A percentile compares a stretch with the other conserved stretches of the same genome.
Conservation (phyloP, 2,329 filamentous ascomycete genomes). For the Penicillium sumatraense region DNA sequence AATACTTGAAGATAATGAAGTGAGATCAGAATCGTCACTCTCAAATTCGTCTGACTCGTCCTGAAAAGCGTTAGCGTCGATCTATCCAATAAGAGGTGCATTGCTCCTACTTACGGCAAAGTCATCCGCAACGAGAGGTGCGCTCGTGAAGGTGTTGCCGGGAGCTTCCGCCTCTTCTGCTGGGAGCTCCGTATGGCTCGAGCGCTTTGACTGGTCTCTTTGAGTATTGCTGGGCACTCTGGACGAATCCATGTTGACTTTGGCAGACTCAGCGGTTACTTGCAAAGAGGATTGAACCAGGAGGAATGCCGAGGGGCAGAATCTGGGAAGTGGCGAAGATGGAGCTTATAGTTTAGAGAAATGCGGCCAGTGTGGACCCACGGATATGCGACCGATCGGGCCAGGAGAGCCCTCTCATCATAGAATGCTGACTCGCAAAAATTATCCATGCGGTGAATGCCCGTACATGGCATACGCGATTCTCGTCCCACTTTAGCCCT, state of each 20-base stretch:
- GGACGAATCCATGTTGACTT: not conserved
- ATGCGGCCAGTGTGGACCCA: not conserved
- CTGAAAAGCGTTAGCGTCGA: not conserved
- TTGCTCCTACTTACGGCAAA: not conserved
- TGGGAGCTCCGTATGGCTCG: not conserved
- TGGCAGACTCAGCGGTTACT: not conserved
- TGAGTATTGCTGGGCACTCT: not conserved
- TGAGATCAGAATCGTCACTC: slow-evolving; percentile 6
- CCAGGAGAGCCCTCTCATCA: not conserved
- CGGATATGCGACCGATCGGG: not conserved
- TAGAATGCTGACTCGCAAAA: not conserved
- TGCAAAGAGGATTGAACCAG: not conserved
- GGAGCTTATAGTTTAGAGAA: not conserved
- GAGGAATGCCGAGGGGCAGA: not conserved
- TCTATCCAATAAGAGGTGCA: not conserved
- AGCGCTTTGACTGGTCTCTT: not conserved
- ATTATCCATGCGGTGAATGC: not conserved
- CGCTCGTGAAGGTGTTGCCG: not conserved
- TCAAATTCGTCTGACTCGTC: slow-evolving; percentile 8
- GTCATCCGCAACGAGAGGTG: not conserved
- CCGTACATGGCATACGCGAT: not conserved
- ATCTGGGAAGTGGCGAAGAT: not conserved
- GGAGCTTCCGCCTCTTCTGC: not conserved
- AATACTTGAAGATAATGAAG: slow-evolving; percentile 11
- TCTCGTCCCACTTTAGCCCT: not conserved